A percentile compares a stretch with the other conserved stretches of the same genome.
These are phyloP conservation scores for Aspergillus diversus DNA, from an alignment of 495 filamentous ascomycete genomes.

Conservation along the genomic window DNA sequence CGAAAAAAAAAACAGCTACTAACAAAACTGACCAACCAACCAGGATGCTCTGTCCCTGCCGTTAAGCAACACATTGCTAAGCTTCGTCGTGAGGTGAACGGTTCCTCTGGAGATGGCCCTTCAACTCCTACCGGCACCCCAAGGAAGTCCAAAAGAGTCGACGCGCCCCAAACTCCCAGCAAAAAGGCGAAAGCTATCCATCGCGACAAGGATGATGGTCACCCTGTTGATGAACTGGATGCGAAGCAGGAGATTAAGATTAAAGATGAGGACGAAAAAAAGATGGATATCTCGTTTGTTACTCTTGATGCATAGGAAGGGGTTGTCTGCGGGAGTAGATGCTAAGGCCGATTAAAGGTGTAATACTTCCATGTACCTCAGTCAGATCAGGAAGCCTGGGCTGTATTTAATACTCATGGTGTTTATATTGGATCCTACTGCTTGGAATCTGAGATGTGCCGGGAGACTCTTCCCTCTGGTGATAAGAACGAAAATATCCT, in stretches of 20 bases:
- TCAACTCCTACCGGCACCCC: neutral
- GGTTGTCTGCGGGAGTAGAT: neutral
- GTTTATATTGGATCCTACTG: neutral
- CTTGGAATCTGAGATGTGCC: neutral
- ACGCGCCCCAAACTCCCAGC: neutral
- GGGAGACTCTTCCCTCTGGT: no score
- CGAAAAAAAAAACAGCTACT: neutral
- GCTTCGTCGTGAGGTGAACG: slow-evolving; percentile 10
- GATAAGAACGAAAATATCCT: no score
- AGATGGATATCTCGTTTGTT: slow-evolving; percentile 6
- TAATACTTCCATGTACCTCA: no score
- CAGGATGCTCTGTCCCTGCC: slow-evolving; percentile 13
- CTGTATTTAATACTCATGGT: neutral
- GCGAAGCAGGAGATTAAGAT: neutral
- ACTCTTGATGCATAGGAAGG: neutral
- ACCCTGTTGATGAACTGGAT: neutral
- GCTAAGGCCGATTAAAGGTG: neutral
- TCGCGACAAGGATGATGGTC: neutral
- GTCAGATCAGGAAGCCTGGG: neutral
- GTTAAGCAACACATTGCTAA: slow-evolving; percentile 8
- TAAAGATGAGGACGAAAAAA: slow-evolving; percentile 13
- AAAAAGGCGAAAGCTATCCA: neutral
- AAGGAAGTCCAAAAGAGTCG: slow-evolving; percentile 4
- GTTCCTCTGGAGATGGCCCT: neutral
- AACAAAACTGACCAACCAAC: neutral